phyloP scores from a whole-genome alignment of 1,139 yeast species.

The Meyerozyma guilliermondii region DNA sequence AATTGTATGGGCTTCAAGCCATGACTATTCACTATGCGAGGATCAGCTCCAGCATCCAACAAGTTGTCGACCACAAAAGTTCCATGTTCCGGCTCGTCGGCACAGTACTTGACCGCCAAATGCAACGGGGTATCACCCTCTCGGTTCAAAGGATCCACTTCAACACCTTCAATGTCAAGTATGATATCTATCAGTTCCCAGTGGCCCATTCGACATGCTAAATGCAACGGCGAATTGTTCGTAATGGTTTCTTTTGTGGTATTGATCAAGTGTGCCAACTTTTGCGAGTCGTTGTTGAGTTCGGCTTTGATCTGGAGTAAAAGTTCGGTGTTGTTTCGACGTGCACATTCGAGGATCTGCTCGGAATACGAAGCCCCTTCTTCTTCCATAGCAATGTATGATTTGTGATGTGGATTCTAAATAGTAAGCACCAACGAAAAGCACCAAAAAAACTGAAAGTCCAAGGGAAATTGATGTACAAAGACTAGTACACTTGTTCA shows the following conservation, averaged over 20 bases:
- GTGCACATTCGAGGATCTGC: slow-evolving; percentile 79
- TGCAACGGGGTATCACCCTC: slow-evolving; percentile 91
- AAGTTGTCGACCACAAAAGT: slow-evolving; percentile 72
- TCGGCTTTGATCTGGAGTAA: slow-evolving; percentile 51
- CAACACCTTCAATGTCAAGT: slow-evolving; percentile 86
- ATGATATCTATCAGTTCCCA: slow-evolving; percentile 82
- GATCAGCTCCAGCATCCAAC: slow-evolving; percentile 90
- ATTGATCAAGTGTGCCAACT: slow-evolving; percentile 62
- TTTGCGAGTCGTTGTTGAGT: slow-evolving; percentile 37
- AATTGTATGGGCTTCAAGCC: slow-evolving; percentile 75
- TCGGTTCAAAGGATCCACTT: slow-evolving; percentile 74
- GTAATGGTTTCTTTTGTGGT: slow-evolving; percentile 64
- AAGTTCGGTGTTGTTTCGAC: slow-evolving; percentile 83
- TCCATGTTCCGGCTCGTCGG: slow-evolving; percentile 83
- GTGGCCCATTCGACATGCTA: slow-evolving; percentile 76
- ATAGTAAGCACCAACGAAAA: too few species aligned
- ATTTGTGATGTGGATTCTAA: neutral
- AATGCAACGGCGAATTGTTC: slow-evolving; percentile 78
- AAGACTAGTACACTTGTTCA: too few species aligned
- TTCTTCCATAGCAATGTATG: neutral
- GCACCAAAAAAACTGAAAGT: too few species aligned
- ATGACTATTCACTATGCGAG: slow-evolving; percentile 38
- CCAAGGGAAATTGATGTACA: too few species aligned
- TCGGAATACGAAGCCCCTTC: slow-evolving; percentile 75
- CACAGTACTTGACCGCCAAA: slow-evolving; percentile 70